Percentiles rank a stretch among this genome's conserved stretches.
Evolutionary conservation across 176 grass and related monocot genomes (phyloP).

Genomic region (Musa itinerans): DNA sequence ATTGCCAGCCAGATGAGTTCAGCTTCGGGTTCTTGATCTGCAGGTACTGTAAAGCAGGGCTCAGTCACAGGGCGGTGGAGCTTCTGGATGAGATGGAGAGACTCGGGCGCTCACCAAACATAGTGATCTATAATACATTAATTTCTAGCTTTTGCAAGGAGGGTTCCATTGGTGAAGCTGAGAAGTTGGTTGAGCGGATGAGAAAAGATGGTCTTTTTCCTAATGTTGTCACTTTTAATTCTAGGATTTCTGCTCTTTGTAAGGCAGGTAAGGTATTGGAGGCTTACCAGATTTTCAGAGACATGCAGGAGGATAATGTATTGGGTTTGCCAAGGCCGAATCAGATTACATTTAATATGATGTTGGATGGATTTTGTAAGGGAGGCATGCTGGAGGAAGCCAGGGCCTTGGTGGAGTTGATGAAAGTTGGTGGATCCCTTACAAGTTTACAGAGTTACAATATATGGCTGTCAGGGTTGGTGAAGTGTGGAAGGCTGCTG

Average conservation of each 20-base stretch:
- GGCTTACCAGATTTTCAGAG: conserved; percentile 74
- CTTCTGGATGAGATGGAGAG: conserved; percentile 56
- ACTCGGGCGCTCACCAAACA: conserved; percentile 29
- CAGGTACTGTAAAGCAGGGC: conserved; percentile 46
- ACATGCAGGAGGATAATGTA: conserved; percentile 76
- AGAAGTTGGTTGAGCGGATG: conserved; percentile 75
- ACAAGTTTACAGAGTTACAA: conserved; percentile 66
- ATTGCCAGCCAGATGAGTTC: conserved; percentile 51
- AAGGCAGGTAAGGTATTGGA: conserved; percentile 58
- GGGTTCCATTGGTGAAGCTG: conserved; percentile 53
- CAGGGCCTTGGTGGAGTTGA: conserved; percentile 51
- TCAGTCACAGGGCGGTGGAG: conserved; percentile 29
- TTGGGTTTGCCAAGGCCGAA: conserved; percentile 66
- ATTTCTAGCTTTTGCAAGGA: conserved; percentile 77
- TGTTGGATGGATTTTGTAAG: conserved; percentile 74
- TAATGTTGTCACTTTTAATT: conserved; percentile 88
- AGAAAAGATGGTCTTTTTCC: conserved; percentile 41
- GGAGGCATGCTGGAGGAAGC: conserved; percentile 72
- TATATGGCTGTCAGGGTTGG: conserved; percentile 73
- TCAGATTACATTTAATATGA: conserved; percentile 73
- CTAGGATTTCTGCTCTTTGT: conserved; percentile 81
- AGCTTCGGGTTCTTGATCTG: conserved; percentile 70
- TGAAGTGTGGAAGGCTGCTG: conserved; percentile 47
- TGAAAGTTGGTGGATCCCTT: conserved; percentile 71
- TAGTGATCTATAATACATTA: conserved; percentile 74